phyloP scores from a whole-genome alignment of 106 monocot genomes.

The Apostasia ramifera region DNA sequence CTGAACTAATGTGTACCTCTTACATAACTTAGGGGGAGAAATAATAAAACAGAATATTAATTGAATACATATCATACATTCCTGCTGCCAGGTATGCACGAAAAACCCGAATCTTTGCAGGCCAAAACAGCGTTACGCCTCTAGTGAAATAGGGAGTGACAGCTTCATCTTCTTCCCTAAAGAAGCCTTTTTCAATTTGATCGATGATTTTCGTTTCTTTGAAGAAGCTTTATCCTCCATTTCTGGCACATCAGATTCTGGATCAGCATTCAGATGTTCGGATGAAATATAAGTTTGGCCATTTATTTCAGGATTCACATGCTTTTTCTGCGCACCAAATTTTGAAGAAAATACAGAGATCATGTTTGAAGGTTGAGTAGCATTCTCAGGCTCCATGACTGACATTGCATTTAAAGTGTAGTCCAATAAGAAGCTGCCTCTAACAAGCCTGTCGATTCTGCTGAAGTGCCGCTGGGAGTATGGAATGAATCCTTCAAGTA shows the following conservation, averaged over 20 bases:
- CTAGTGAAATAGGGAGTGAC: conserved; percentile 10
- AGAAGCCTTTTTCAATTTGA: conserved; percentile 25
- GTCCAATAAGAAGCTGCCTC: conserved; percentile 77
- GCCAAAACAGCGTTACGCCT: neutral
- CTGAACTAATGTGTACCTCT: too few species aligned
- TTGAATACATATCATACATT: too few species aligned
- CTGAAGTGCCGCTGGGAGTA: conserved; percentile 86
- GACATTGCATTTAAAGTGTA: conserved; percentile 63
- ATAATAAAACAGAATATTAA: too few species aligned
- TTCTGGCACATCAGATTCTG: neutral
- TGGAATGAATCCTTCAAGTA: conserved; percentile 85
- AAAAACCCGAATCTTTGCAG: too few species aligned
- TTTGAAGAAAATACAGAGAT: conserved; percentile 8
- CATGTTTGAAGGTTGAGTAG: conserved; percentile 4
- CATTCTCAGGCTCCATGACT: conserved; percentile 55
- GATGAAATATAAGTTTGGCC: neutral
- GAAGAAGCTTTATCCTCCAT: conserved; percentile 7
- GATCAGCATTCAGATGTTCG: conserved; percentile 3
- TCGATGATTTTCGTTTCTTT: conserved; percentile 53
- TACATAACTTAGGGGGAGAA: too few species aligned
- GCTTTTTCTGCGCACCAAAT: neutral
- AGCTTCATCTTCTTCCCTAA: conserved; percentile 39
- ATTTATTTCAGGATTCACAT: neutral
- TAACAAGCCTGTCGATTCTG: conserved; percentile 68
- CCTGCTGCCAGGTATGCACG: too few species aligned